Evolutionary conservation across 1,284 basidiomycete species (phyloP).

Genomic region (Leccinum griseonigrum): DNA sequence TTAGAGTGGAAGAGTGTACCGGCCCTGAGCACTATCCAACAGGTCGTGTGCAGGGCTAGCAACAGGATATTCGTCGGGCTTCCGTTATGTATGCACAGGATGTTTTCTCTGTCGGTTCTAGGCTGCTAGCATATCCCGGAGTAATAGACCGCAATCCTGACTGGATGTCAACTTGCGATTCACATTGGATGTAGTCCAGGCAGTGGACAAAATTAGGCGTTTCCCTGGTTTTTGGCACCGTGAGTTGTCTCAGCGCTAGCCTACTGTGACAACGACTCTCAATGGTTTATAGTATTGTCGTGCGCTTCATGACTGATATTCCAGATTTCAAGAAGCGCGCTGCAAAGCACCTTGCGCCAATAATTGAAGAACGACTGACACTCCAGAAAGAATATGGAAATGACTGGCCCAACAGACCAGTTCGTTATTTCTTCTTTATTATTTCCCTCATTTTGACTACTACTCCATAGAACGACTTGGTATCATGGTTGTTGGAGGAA

Average conservation of each 20-base stretch:
- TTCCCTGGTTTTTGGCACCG: slow-evolving; percentile 41
- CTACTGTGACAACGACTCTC: neutral
- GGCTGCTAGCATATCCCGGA: neutral
- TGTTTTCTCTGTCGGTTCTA: neutral
- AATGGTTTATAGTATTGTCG: neutral
- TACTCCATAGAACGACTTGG: slow-evolving; percentile 12
- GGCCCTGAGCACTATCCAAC: slow-evolving; percentile 13
- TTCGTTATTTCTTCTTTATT: slow-evolving; percentile 12
- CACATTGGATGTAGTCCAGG: slow-evolving; percentile 33
- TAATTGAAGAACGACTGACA: slow-evolving; percentile 37
- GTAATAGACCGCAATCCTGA: slow-evolving; percentile 39
- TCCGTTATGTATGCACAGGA: slow-evolving; percentile 33
- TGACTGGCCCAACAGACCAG: slow-evolving; percentile 39
- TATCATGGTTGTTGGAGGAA: slow-evolving; percentile 45
- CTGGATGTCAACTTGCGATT: slow-evolving; percentile 36
- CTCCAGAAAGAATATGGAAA: slow-evolving; percentile 33
- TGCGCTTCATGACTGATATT: neutral
- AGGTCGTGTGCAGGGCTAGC: slow-evolving; percentile 32
- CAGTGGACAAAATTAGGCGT: slow-evolving; percentile 26
- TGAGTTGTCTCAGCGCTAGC: slow-evolving; percentile 19
- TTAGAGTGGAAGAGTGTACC: slow-evolving; percentile 30
- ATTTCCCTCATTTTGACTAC: slow-evolving; percentile 14
- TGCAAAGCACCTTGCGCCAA: slow-evolving; percentile 30
- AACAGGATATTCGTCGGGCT: slow-evolving; percentile 40
- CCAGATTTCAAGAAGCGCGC: slow-evolving; percentile 1